These are phyloP conservation scores for Colletotrichum higginsianum DNA, from an alignment of 2,329 filamentous ascomycete species.

Conservation along the genomic window DNA sequence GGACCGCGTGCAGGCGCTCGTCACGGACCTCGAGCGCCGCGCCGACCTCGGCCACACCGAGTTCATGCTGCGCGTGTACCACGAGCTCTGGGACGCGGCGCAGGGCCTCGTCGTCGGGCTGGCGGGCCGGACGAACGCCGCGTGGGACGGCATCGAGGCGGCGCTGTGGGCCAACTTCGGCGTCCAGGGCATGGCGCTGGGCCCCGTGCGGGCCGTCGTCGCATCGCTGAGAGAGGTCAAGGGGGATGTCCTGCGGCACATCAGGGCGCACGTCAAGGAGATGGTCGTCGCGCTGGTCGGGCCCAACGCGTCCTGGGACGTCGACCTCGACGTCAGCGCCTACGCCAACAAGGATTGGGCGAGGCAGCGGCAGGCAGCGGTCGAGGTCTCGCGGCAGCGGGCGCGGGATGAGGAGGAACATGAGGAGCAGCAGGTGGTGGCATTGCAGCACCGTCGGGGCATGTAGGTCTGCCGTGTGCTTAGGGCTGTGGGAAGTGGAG, in stretches of 20 bases:
- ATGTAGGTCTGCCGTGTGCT: neutral
- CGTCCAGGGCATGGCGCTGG: neutral
- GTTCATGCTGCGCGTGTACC: conserved; percentile 14
- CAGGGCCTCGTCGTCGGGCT: conserved; percentile 19
- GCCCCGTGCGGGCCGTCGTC: neutral
- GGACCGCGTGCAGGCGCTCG: neutral
- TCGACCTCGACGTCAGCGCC: neutral
- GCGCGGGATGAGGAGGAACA: neutral
- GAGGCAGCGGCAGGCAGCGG: conserved; percentile 1
- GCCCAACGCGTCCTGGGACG: conserved; percentile 3
- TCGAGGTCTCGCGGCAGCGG: conserved; percentile 4
- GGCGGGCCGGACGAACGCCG: neutral
- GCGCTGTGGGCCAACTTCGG: conserved; percentile 21
- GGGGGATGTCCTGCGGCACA: conserved; percentile 9
- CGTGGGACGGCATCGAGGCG: conserved; percentile 30
- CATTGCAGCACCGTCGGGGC: neutral
- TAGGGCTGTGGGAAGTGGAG: neutral
- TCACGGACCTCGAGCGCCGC: neutral
- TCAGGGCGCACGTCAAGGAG: conserved; percentile 14
- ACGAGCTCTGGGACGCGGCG: conserved; percentile 31
- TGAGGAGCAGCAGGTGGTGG: neutral
- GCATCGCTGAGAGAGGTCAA: conserved; percentile 15
- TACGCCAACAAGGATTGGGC: conserved; percentile 8
- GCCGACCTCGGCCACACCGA: conserved; percentile 7
- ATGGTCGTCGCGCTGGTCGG: conserved; percentile 32